Percentiles rank a stretch among this genome's conserved stretches.
Evolutionary conservation across 2,329 filamentous ascomycete species (phyloP).

Genomic region (Daldinia sp.): DNA sequence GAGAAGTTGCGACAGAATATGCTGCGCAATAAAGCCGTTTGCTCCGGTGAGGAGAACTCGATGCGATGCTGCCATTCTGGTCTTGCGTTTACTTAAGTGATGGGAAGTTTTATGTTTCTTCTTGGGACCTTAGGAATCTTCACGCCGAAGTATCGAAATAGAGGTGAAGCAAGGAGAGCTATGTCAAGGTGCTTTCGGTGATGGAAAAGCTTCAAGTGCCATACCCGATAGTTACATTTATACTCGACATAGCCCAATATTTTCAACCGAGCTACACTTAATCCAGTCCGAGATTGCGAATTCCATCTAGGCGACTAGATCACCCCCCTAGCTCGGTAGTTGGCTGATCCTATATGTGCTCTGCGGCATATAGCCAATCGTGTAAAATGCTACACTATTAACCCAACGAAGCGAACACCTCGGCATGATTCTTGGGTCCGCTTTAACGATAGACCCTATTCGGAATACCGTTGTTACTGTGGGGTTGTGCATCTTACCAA

Average conservation of each 20-base stretch:
- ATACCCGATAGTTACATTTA: background rate
- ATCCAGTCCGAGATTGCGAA: background rate
- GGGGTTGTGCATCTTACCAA: background rate
- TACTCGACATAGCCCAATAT: background rate
- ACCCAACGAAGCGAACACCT: background rate
- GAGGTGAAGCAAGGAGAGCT: background rate
- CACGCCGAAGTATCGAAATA: background rate
- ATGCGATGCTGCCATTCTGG: constrained; percentile 26
- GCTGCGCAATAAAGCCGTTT: constrained; percentile 41
- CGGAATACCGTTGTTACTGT: background rate
- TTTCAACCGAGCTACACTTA: background rate
- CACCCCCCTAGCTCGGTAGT: constrained; percentile 3
- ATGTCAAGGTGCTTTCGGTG: background rate
- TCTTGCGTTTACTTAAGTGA: background rate
- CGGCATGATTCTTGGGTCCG: background rate
- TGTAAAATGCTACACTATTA: background rate
- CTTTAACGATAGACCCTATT: background rate
- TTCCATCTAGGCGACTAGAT: background rate
- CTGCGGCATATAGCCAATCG: constrained; percentile 7
- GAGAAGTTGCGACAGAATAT: constrained; percentile 39
- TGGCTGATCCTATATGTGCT: background rate
- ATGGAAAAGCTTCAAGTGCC: background rate
- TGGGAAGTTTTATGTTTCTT: background rate
- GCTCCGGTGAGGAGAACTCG: constrained; percentile 42
- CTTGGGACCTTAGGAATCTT: background rate